phyloP scores from a whole-genome alignment of 192 early-diverging fungal species.

The Coemansia sp. region DNA sequence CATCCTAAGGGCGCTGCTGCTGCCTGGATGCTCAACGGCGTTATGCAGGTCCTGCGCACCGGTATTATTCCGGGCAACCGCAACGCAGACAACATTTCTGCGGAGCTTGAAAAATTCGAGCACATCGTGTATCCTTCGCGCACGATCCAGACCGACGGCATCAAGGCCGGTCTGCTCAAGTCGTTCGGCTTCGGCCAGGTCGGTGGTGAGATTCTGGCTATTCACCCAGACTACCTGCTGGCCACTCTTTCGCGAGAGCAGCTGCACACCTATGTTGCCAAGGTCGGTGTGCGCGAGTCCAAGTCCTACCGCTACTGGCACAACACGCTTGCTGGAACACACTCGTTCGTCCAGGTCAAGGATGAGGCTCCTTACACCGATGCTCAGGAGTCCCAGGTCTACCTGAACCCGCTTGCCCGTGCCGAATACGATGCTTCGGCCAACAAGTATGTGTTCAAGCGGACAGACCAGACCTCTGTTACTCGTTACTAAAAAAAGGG shows the following conservation, averaged over 20 bases:
- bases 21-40: conserved; percentile 96
- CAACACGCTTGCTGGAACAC: conserved; percentile 25
- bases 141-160: conserved; percentile 61
- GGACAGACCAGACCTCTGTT: conserved; percentile 32
- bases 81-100: conserved; percentile 60
- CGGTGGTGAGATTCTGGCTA: conserved; percentile 68
- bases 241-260: conserved; percentile 23
- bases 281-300: conserved; percentile 1
- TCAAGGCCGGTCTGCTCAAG: conserved; percentile 71
- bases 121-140: conserved; percentile 5
- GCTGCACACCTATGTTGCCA: conserved; percentile 17
- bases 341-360: conserved; percentile 35
- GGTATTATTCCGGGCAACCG: conserved; percentile 94
- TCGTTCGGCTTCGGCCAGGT: conserved; percentile 77
- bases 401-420: conserved; percentile 21
- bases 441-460: conserved; percentile 47
- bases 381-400: conserved; percentile 16
- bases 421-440: conserved; percentile 17
- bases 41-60: conserved; percentile 80
- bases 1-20: conserved; percentile 97
- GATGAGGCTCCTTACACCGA: conserved; percentile 12
- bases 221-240: conserved; percentile 73
- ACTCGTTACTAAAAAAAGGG: conserved; percentile 3
- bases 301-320: conserved; percentile 43
- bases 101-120: conserved; percentile 39